Percentiles rank a stretch among this genome's conserved stretches.
These are phyloP conservation scores for Leccinum colubrinum DNA, from an alignment of 1,284 basidiomycete species.

Conservation along the genomic window DNA sequence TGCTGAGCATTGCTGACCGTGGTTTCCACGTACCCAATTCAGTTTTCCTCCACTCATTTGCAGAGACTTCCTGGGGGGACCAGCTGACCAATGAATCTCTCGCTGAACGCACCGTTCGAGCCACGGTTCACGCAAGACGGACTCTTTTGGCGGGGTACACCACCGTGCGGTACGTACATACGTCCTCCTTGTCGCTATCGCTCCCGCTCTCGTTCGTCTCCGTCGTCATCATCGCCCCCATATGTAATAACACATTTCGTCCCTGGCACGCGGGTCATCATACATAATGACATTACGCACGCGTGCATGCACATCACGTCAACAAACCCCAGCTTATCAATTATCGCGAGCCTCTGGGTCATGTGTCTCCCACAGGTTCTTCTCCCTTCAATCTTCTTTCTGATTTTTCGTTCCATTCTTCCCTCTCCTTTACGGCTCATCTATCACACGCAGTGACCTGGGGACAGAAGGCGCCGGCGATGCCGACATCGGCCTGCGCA, in stretches of 20 bases:
- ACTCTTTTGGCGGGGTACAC: slow-evolving; percentile 69
- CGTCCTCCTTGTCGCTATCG: not conserved
- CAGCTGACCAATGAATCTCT: slow-evolving; percentile 60
- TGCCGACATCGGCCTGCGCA: slow-evolving; percentile 58
- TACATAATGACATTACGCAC: too few species aligned
- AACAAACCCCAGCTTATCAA: too few species aligned
- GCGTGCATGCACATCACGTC: too few species aligned
- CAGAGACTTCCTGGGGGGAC: slow-evolving; percentile 59
- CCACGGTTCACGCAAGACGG: slow-evolving; percentile 56
- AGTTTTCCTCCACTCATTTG: slow-evolving; percentile 66
- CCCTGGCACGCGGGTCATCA: too few species aligned
- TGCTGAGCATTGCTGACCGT: not conserved
- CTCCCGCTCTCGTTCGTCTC: too few species aligned
- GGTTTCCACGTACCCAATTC: not conserved
- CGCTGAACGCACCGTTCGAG: slow-evolving; percentile 54
- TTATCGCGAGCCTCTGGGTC: not conserved
- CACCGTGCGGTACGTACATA: slow-evolving; percentile 49
- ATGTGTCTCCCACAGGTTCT: not conserved
- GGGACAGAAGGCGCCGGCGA: slow-evolving; percentile 67
- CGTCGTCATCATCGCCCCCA: too few species aligned
- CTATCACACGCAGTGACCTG: slow-evolving; percentile 45
- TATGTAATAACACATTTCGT: too few species aligned
- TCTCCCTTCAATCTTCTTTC: not conserved
- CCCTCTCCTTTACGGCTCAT: not conserved
- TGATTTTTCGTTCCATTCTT: not conserved